Evolutionary conservation across 441 rosid species (phyloP).

Genomic region (Breynia disticha): DNA sequence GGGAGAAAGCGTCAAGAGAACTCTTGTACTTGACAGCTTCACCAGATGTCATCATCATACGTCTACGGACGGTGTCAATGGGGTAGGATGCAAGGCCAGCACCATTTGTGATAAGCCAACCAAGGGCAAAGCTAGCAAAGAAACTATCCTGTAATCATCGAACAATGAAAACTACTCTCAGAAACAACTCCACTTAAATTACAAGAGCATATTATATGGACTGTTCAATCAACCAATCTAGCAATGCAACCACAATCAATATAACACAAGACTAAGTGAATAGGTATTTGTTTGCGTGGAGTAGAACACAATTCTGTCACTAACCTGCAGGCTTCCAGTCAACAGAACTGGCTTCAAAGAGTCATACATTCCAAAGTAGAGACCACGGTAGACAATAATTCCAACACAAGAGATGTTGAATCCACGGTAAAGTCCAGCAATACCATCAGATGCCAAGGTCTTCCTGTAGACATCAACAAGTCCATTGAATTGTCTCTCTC

Average conservation of each 20-base stretch:
- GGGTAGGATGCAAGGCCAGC: conserved; percentile 94
- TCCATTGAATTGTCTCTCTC: conserved; percentile 90
- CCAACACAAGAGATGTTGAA: conserved; percentile 83
- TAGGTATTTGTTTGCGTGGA: no score
- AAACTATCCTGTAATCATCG: conserved; percentile 61
- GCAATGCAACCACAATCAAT: no score
- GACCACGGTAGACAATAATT: conserved; percentile 76
- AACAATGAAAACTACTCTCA: background rate
- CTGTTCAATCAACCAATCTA: no score
- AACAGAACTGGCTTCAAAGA: conserved; percentile 83
- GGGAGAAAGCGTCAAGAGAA: conserved; percentile 62
- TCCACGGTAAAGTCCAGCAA: conserved; percentile 91
- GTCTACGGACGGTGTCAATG: conserved; percentile 84
- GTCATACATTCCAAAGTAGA: conserved; percentile 93
- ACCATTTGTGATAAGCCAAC: conserved; percentile 89
- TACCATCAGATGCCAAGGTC: conserved; percentile 71
- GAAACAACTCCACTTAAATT: no score
- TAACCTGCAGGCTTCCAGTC: conserved; percentile 55
- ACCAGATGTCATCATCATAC: conserved; percentile 99
- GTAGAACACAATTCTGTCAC: background rate
- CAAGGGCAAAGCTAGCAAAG: conserved; percentile 82
- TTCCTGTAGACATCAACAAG: conserved; percentile 80
- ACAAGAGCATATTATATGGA: no score
- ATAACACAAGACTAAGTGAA: no score
- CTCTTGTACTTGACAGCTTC: conserved; percentile 91